phyloP scores from a whole-genome alignment of 768 basidiomycete species.

The Termitomyces sp. region DNA sequence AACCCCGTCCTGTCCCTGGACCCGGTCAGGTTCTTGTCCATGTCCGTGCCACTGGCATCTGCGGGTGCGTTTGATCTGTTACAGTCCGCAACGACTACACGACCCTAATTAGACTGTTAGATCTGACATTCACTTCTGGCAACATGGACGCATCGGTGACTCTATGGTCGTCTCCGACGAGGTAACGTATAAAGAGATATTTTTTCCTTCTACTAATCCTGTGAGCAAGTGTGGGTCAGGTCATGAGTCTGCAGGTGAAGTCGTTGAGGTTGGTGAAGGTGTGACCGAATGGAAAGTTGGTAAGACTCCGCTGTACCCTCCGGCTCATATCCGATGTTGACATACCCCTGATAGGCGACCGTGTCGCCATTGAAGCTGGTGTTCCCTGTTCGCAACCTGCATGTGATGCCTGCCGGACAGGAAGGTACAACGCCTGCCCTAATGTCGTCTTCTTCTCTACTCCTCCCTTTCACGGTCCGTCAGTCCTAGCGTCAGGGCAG shows the following conservation, averaged over 20 bases:
- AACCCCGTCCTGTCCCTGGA: constrained; percentile 53
- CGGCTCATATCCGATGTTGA: not conserved
- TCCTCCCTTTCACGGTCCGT: constrained; percentile 58
- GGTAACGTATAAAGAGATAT: constrained; percentile 22
- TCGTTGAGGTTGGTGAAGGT: constrained; percentile 60
- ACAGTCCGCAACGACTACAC: not conserved
- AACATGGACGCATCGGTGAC: constrained; percentile 62
- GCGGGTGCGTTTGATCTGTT: constrained; percentile 40
- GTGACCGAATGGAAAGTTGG: constrained; percentile 62
- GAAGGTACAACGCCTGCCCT: constrained; percentile 60
- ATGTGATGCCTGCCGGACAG: constrained; percentile 59
- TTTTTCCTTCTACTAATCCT: not conserved
- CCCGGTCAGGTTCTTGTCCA: constrained; percentile 63
- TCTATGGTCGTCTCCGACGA: constrained; percentile 69
- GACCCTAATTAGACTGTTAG: constrained; percentile 22
- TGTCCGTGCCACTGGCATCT: constrained; percentile 65
- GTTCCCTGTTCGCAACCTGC: constrained; percentile 59
- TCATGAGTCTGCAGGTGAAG: constrained; percentile 67
- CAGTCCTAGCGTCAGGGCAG: not conserved
- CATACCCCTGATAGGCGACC: constrained; percentile 38
- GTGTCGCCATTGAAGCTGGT: constrained; percentile 67
- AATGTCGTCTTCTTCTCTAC: constrained; percentile 66
- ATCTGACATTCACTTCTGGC: constrained; percentile 73
- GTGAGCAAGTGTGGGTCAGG: constrained; percentile 54
- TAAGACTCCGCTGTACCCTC: constrained; percentile 14